A percentile compares a stretch with the other conserved stretches of the same genome.
Evolutionary conservation across 129 eudicot genomes (phyloP).

Genomic region (Chrysanthemum seticuspe): DNA sequence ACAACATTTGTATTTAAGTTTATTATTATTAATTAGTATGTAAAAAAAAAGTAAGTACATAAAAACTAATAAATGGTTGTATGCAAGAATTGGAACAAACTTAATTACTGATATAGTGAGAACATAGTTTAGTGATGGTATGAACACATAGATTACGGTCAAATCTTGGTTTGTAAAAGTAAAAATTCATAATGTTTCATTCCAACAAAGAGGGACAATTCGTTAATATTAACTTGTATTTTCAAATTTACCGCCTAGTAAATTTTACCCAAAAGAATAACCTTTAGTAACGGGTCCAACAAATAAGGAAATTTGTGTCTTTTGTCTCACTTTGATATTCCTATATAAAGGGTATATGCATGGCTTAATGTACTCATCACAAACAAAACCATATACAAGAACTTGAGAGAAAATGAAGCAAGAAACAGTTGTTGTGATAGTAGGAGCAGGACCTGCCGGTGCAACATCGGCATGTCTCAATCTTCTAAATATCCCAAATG

Average conservation of each 20-base stretch:
- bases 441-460: conserved; percentile 26
- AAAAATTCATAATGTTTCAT: conserved; percentile 3
- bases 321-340: not conserved
- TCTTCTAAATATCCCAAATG: conserved; percentile 34
- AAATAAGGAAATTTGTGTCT: not conserved
- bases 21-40: too few relatives aligned
- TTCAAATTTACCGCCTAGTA: not conserved
- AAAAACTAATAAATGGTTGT: not conserved
- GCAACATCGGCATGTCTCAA: conserved; percentile 62
- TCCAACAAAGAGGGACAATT: conserved; percentile 14
- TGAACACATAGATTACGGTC: conserved; percentile 13
- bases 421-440: conserved; percentile 45
- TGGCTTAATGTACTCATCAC: not conserved
- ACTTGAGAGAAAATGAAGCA: conserved; percentile 27
- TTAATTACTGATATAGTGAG: not conserved
- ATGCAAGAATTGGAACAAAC: not conserved
- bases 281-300: not conserved
- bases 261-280: not conserved
- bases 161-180: conserved; percentile 10
- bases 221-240: not conserved
- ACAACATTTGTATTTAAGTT: too few relatives aligned
- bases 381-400: not conserved
- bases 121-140: not conserved
- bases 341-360: conserved; percentile 27
- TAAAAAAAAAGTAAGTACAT: too few relatives aligned